Evolutionary conservation across 169 alveolate species (phyloP).

Genomic region (Babesia bovis): DNA sequence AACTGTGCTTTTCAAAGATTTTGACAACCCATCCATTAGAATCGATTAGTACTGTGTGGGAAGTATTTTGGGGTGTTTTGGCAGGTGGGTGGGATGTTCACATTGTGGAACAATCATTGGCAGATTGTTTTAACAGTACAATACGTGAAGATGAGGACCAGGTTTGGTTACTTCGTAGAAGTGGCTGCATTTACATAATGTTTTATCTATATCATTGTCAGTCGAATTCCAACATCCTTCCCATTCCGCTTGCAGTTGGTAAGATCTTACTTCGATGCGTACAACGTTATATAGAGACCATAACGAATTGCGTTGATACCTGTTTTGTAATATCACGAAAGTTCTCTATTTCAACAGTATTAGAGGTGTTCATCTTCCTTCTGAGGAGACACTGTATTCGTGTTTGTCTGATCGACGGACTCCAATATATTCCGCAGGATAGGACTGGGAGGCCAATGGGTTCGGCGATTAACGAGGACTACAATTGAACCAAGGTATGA

Average conservation of each 20-base stretch:
- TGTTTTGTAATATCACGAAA: neutral
- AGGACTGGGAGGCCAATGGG: slow-evolving; percentile 36
- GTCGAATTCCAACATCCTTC: slow-evolving; percentile 6
- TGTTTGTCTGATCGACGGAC: slow-evolving; percentile 50
- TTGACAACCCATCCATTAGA: slow-evolving; percentile 43
- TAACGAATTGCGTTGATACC: slow-evolving; percentile 31
- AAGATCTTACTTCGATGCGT: neutral
- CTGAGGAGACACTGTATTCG: slow-evolving; percentile 31
- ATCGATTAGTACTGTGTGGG: slow-evolving; percentile 43
- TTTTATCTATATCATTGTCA: slow-evolving; percentile 57
- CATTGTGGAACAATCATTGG: neutral
- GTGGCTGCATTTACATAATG: slow-evolving; percentile 43
- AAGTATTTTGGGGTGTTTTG: slow-evolving; percentile 67
- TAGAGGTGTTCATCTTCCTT: slow-evolving; percentile 31
- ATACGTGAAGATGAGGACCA: slow-evolving; percentile 1
- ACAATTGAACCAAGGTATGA: too few relatives aligned
- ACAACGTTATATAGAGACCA: slow-evolving; percentile 22
- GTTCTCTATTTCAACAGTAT: slow-evolving; percentile 25
- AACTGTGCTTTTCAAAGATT: slow-evolving; percentile 31
- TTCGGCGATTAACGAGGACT: neutral
- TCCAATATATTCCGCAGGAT: slow-evolving; percentile 51
- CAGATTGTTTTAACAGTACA: slow-evolving; percentile 41
- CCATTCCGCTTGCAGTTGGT: slow-evolving; percentile 56
- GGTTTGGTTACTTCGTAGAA: neutral
- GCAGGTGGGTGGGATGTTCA: slow-evolving; percentile 27